Evolutionary conservation across 2,329 filamentous ascomycete species (phyloP), one percentile per base, ranked within the genome.

Genomic region (Apiospora sp.): DNA sequence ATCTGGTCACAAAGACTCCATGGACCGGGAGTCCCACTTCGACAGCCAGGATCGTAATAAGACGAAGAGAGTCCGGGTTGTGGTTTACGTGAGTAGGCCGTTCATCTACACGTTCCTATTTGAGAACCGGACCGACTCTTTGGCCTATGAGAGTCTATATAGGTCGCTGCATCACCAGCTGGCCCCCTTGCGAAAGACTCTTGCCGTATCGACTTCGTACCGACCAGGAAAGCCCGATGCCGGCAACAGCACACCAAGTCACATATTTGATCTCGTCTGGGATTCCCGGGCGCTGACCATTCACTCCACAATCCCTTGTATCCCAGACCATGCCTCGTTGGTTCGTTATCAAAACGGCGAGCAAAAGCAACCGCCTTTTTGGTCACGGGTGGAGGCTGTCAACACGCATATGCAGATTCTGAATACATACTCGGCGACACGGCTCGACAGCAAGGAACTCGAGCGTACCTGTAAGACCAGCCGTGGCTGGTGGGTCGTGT

Each of bases 41-140:
- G 81, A 85, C 75, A 84, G 81, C 73, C 88, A 88, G 75, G 87
- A 90, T 75, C 82, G 84, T 72, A 89, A 87, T 78, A 89, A 88
- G 77, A 83, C 85, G 2, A 85, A 86, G 73, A 89, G 87, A 76
- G 81, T 95, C 58, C 89, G 92, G 0, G 91, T 94, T 1, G 88
- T 95, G 8, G 88, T 95, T 69, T 95, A 95, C 78, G 88, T 92
- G 67, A 90, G 91, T 80, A 89, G 88, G 34, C 94, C 94, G 0
- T 96, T 96, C 81, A 88, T 96, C 68, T 95, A 93, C 80, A 89
- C 92, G 1, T 92, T 96, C 74, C 84, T 96, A 4, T 96, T 96
- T 80, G 83, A 88, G 68, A 83, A 88, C 58, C 86, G 86, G 67
- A 92, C 92, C 8, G 86, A 89, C 71, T 88, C 90, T 1, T 81